Evolutionary conservation across 2,329 filamentous ascomycete species (phyloP).

Genomic region (Boeremia exigua): DNA sequence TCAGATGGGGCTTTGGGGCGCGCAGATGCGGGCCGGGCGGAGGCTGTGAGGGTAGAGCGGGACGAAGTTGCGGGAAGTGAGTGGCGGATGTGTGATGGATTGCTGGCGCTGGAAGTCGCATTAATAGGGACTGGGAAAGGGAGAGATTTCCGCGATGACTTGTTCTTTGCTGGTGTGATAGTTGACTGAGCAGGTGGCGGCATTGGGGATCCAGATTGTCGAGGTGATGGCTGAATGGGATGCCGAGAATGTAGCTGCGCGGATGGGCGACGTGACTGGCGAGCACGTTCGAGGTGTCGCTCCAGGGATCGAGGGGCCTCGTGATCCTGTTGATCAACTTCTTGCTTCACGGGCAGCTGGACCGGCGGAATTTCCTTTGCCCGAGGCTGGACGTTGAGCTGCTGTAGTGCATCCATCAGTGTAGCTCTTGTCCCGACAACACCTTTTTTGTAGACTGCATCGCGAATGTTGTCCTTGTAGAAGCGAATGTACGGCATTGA

Average conservation of each 20-base stretch:
- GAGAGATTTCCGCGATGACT: constrained; percentile 1
- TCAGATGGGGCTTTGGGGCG: neutral
- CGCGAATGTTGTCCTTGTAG: constrained; percentile 43
- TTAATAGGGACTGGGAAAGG: constrained; percentile 3
- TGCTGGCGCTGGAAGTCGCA: neutral
- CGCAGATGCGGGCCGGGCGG: neutral
- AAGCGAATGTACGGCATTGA: constrained; percentile 39
- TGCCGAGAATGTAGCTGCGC: neutral
- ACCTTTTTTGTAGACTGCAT: constrained; percentile 34
- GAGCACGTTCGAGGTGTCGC: neutral
- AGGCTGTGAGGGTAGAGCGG: neutral
- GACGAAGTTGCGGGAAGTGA: constrained; percentile 23
- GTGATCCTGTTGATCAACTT: neutral
- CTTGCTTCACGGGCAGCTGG: neutral
- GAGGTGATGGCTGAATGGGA: neutral
- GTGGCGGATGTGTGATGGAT: constrained; percentile 18
- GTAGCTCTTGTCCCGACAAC: constrained; percentile 28
- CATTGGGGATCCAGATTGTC: constrained; percentile 2
- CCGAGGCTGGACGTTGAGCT: constrained; percentile 22
- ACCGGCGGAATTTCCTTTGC: neutral
- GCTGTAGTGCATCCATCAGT: constrained; percentile 28
- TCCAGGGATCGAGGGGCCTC: neutral
- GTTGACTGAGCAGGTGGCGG: neutral
- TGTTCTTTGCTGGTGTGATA: constrained; percentile 1
- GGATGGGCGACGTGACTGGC: neutral